phyloP scores from a whole-genome alignment of 2,329 filamentous ascomycete species.

The Sporothrix pseudoabietina region DNA sequence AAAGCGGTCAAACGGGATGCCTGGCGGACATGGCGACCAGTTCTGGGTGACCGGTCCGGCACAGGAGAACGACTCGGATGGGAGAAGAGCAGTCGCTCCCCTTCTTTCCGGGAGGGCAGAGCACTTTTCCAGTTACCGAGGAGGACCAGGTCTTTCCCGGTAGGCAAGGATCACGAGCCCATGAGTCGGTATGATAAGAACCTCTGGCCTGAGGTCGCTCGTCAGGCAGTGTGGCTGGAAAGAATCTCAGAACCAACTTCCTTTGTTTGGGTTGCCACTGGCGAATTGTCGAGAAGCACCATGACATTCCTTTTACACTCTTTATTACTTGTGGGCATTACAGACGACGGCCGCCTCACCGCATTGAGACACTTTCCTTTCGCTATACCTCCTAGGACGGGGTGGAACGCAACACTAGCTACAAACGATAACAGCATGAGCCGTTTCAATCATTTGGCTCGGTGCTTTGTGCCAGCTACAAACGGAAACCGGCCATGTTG shows the following conservation, averaged over 20 bases:
- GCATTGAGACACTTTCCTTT: slow-evolving; percentile 20
- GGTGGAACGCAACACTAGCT: slow-evolving; percentile 52
- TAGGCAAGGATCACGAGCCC: slow-evolving; percentile 63
- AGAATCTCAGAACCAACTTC: slow-evolving; percentile 46
- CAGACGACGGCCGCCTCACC: not conserved
- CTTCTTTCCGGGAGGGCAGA: slow-evolving; percentile 39
- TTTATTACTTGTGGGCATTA: not conserved
- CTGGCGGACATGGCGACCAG: slow-evolving; percentile 36
- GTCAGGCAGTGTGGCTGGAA: slow-evolving; percentile 71
- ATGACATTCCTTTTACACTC: slow-evolving; percentile 14
- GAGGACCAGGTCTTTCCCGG: slow-evolving; percentile 38
- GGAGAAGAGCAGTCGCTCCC: slow-evolving; percentile 36
- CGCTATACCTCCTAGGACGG: slow-evolving; percentile 35
- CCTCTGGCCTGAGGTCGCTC: slow-evolving; percentile 71
- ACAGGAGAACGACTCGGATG: slow-evolving; percentile 7
- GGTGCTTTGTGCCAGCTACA: slow-evolving; percentile 41
- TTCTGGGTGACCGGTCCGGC: slow-evolving; percentile 52
- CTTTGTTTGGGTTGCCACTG: slow-evolving; percentile 28
- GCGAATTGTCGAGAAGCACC: slow-evolving; percentile 36
- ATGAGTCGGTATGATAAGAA: slow-evolving; percentile 79
- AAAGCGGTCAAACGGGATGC: slow-evolving; percentile 47
- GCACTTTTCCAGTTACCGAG: slow-evolving; percentile 57
- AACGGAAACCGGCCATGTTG: slow-evolving; percentile 47
- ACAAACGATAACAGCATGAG: slow-evolving; percentile 53
- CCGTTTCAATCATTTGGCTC: slow-evolving; percentile 42